phyloP scores from a whole-genome alignment of 768 basidiomycete genomes.

The Auriscalpium microsporum region DNA sequence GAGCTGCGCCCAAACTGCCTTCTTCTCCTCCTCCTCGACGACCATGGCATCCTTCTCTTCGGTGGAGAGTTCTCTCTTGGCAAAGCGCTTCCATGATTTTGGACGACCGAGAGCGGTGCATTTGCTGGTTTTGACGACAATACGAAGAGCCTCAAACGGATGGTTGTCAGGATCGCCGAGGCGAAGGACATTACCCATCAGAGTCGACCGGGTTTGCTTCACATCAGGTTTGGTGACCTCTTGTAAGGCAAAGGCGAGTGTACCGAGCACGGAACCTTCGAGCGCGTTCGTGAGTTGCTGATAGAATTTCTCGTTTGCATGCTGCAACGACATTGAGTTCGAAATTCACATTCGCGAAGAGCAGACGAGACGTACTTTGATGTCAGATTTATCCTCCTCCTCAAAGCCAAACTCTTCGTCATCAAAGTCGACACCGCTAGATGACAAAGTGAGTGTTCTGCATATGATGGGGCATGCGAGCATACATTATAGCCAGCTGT shows the following conservation, averaged over 20 bases:
- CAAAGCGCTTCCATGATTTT: constrained; percentile 75
- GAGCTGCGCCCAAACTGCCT: constrained; percentile 30
- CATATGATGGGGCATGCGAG: background rate
- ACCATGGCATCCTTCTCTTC: constrained; percentile 23
- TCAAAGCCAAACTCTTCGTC: constrained; percentile 56
- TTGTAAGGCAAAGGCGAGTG: constrained; percentile 55
- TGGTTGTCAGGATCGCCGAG: constrained; percentile 68
- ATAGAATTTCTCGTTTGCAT: constrained; percentile 71
- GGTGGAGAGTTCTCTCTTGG: constrained; percentile 24
- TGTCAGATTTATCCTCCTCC: constrained; percentile 59
- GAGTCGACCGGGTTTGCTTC: constrained; percentile 58
- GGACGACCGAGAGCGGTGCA: constrained; percentile 64
- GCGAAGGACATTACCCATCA: constrained; percentile 56
- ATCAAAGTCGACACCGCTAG: constrained; percentile 84
- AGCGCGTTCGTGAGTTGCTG: constrained; percentile 33
- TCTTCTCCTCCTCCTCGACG: constrained; percentile 10
- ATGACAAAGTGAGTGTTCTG: constrained; percentile 1
- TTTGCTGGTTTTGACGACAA: constrained; percentile 71
- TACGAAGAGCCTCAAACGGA: constrained; percentile 64
- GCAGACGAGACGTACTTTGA: constrained; percentile 48
- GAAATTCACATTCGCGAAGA: background rate
- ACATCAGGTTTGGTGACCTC: constrained; percentile 55
- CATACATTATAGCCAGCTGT: constrained; percentile 61
- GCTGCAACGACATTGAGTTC: constrained; percentile 30
- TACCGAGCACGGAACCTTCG: constrained; percentile 48